Percentiles rank a stretch among this genome's conserved stretches.
phyloP scores from a whole-genome alignment of 2,329 filamentous ascomycete genomes.

The Neofusicoccum laricinum region DNA sequence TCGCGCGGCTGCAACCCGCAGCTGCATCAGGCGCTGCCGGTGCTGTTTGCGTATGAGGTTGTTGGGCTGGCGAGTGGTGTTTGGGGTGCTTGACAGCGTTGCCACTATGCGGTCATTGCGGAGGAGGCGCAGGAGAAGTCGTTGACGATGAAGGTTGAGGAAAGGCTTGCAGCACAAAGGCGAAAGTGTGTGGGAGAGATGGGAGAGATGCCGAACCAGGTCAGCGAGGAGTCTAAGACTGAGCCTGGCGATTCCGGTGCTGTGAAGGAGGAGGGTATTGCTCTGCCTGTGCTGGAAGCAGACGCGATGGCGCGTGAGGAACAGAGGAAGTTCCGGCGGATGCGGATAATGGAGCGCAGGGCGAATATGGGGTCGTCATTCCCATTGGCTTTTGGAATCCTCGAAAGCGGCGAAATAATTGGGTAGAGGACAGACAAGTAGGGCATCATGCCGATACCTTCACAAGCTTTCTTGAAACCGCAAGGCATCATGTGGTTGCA shows the following conservation, averaged over 20 bases:
- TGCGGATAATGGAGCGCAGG: neutral
- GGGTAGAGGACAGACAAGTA: too few species aligned
- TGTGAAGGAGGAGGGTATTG: neutral
- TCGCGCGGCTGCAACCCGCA: conserved; percentile 41
- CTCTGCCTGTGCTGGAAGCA: neutral
- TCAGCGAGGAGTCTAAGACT: neutral
- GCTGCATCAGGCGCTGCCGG: conserved; percentile 39
- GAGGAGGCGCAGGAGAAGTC: neutral
- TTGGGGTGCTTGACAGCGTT: neutral
- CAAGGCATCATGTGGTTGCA: too few species aligned
- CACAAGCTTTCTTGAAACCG: too few species aligned
- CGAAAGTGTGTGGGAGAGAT: neutral
- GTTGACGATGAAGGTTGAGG: neutral
- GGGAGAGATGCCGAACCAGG: too few species aligned
- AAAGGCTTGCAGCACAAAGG: neutral
- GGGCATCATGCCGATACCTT: too few species aligned
- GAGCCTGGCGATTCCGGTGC: too few species aligned
- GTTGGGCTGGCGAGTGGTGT: neutral
- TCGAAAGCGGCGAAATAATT: too few species aligned
- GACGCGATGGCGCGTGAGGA: neutral
- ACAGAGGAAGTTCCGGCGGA: neutral
- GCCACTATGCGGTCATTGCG: neutral
- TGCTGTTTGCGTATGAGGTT: conserved; percentile 37
- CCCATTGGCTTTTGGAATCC: too few species aligned
- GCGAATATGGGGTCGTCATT: neutral